phyloP scores from a whole-genome alignment of 495 filamentous ascomycete species.

The Cercophora sp. region DNA sequence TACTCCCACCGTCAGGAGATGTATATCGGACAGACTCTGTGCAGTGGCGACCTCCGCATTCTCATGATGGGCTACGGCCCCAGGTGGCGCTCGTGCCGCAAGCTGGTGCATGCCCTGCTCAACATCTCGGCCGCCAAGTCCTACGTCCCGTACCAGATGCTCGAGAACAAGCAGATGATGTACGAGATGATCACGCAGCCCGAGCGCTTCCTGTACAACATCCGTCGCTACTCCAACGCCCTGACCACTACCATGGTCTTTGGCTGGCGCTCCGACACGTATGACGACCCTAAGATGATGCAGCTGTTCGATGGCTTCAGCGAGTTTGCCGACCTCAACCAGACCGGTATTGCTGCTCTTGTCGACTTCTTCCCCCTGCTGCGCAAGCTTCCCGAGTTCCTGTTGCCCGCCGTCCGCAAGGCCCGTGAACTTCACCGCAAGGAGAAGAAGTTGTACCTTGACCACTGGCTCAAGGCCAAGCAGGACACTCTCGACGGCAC shows the following conservation, averaged over 20 bases:
- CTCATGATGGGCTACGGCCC: constrained; percentile 37
- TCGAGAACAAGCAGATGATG: constrained; percentile 50
- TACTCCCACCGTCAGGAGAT: constrained; percentile 35
- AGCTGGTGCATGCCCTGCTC: constrained; percentile 41
- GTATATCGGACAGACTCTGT: constrained; percentile 34
- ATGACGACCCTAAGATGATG: constrained; percentile 48
- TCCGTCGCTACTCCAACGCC: constrained; percentile 51
- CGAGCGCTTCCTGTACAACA: constrained; percentile 42
- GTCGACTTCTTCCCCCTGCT: constrained; percentile 44
- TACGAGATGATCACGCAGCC: constrained; percentile 38
- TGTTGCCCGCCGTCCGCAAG: constrained; percentile 29
- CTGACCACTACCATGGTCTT: constrained; percentile 56
- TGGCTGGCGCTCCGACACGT: constrained; percentile 46
- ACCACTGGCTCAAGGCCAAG: constrained; percentile 33
- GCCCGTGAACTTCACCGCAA: constrained; percentile 27
- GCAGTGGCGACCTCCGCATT: constrained; percentile 29
- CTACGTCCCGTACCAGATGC: constrained; percentile 50
- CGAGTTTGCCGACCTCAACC: constrained; percentile 45
- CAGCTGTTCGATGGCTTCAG: constrained; percentile 53
- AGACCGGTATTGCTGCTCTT: constrained; percentile 33
- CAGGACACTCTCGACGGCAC: constrained; percentile 23
- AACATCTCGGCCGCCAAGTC: constrained; percentile 38
- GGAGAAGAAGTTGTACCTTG: constrained; percentile 28
- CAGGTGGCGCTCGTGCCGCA: constrained; percentile 41
- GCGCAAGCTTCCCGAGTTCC: constrained; percentile 38